Percentiles rank a stretch among this genome's conserved stretches.
These are phyloP conservation scores for Bremia lactucae DNA, from an alignment of 352 stramenopile species.

Conservation along the genomic window DNA sequence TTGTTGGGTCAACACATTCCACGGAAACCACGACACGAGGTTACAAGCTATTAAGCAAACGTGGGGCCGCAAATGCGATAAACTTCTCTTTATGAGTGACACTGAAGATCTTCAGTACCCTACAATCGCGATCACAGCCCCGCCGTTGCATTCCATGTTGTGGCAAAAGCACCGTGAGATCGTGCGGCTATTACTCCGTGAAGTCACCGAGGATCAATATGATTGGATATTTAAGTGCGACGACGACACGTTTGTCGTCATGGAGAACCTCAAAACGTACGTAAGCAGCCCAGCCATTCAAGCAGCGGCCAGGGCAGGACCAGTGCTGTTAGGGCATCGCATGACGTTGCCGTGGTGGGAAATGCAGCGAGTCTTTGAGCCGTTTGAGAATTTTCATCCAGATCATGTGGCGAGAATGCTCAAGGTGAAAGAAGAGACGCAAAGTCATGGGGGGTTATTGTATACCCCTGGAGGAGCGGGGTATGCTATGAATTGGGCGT, in stretches of 20 bases:
- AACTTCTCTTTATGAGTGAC: constrained; percentile 85
- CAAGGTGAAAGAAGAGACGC: constrained; percentile 38
- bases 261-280: constrained; percentile 78
- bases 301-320: constrained; percentile 21
- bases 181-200: constrained; percentile 52
- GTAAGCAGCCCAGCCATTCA: constrained; percentile 42
- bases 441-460: constrained; percentile 46
- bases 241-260: constrained; percentile 79
- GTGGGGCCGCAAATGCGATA: constrained; percentile 75
- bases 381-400: constrained; percentile 53
- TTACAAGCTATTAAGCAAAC: constrained; percentile 58
- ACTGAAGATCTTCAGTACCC: constrained; percentile 46
- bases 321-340: constrained; percentile 59
- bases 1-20: constrained; percentile 82
- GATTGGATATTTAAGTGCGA: constrained; percentile 86
- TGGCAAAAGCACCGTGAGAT: constrained; percentile 83
- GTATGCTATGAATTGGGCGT: constrained; percentile 80
- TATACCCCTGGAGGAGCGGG: constrained; percentile 75
- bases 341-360: constrained; percentile 86
- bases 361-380: constrained; percentile 60
- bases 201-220: constrained; percentile 53
- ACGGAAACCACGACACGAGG: constrained; percentile 57
- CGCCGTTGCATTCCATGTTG: constrained; percentile 58
- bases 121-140: constrained; percentile 52
- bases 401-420: constrained; percentile 42